Percentiles rank a stretch among this genome's conserved stretches.
Evolutionary conservation across 345 rosid genomes (phyloP).

Genomic region (Rhodomyrtus tomentosa): DNA sequence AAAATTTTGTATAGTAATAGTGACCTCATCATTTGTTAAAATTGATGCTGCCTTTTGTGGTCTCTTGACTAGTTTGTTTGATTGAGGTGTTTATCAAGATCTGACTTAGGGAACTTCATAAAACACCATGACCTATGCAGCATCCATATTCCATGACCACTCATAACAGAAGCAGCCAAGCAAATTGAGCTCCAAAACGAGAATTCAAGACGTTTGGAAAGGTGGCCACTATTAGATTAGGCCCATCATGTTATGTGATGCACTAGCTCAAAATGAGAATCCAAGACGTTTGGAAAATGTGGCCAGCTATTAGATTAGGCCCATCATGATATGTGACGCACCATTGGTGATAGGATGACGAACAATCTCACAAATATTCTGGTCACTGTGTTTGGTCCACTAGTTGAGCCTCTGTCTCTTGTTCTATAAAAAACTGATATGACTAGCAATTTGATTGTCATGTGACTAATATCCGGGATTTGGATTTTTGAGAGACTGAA

Average conservation of each 20-base stretch:
- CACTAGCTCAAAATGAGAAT: background rate
- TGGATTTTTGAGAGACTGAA: background rate
- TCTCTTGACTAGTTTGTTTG: background rate
- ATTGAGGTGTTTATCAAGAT: background rate
- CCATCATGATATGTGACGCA: background rate
- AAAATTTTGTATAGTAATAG: background rate
- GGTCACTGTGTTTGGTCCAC: background rate
- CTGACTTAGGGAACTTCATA: background rate
- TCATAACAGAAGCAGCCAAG: background rate
- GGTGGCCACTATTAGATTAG: background rate
- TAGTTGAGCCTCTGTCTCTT: background rate
- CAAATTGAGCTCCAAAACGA: background rate
- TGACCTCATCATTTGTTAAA: background rate
- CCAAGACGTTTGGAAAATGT: background rate
- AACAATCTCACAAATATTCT: background rate
- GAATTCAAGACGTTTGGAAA: background rate
- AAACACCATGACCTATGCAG: background rate
- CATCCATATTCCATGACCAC: background rate
- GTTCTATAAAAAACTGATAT: background rate
- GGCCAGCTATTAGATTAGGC: background rate
- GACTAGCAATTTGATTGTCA: background rate
- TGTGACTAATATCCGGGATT: background rate
- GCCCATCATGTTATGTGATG: background rate
- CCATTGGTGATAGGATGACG: background rate
- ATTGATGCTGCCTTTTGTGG: background rate